Conservation (phyloP, 139 green algal species). For the Chlamydomonas applanata region DNA sequence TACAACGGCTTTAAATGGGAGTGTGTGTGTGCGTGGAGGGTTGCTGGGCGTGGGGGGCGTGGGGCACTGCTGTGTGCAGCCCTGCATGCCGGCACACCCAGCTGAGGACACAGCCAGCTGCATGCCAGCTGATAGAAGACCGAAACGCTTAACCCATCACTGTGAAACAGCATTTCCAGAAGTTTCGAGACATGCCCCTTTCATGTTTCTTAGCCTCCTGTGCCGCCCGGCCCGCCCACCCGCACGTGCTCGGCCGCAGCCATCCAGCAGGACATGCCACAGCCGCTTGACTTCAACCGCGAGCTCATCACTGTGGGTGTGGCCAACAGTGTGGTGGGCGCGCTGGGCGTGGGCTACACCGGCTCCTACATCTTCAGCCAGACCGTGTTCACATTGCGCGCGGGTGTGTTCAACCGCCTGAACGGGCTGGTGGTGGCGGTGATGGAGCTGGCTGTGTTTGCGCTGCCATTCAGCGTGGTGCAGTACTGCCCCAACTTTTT, state of each 20-base stretch:
- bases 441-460: conserved; percentile 65
- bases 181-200: too few species aligned
- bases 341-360: conserved; percentile 69
- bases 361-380: conserved; percentile 81
- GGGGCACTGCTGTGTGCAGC: too few species aligned
- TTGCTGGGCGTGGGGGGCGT: too few species aligned
- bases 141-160: too few species aligned
- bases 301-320: conserved; percentile 68
- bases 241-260: background rate
- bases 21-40: too few species aligned
- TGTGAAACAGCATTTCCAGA: too few species aligned
- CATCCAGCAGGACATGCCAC: conserved; percentile 49
- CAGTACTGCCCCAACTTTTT: conserved; percentile 70
- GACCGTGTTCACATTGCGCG: conserved; percentile 59
- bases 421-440: conserved; percentile 49
- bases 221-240: too few species aligned
- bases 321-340: conserved; percentile 63
- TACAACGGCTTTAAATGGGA: too few species aligned
- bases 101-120: too few species aligned
- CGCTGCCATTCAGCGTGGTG: conserved; percentile 59
- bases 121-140: too few species aligned
- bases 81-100: too few species aligned
- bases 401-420: conserved; percentile 34
- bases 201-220: too few species aligned
- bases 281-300: conserved; percentile 72